Conservation (phyloP, 2,329 filamentous ascomycete species). For the Cadophora sp. region DNA sequence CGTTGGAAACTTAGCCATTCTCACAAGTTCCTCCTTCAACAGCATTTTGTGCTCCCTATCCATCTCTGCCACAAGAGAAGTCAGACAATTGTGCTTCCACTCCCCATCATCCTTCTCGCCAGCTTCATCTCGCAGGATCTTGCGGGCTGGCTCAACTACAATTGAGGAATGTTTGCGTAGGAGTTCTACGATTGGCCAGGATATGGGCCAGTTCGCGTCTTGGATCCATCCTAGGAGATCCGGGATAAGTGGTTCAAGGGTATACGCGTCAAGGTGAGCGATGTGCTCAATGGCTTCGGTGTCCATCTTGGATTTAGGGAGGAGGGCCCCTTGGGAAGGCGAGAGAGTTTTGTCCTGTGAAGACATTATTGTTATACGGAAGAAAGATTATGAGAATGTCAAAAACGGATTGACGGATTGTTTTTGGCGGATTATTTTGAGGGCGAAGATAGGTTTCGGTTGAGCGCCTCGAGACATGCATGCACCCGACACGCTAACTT, state of each 20-base stretch:
- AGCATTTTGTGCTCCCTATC: constrained; percentile 47
- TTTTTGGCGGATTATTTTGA: not conserved
- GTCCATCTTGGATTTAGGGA: constrained; percentile 12
- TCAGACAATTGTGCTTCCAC: constrained; percentile 20
- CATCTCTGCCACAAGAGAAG: constrained; percentile 12
- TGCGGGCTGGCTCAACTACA: not conserved
- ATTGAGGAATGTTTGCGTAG: constrained; percentile 10
- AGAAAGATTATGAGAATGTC: too few species aligned
- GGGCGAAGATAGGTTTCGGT: not conserved
- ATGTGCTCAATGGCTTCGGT: not conserved
- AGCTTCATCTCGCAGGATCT: constrained; percentile 13
- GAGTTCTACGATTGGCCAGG: not conserved
- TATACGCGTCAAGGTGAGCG: not conserved
- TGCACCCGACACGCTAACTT: not conserved
- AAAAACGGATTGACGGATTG: not conserved
- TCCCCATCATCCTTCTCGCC: constrained; percentile 14
- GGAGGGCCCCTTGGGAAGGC: not conserved
- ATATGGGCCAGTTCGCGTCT: constrained; percentile 23
- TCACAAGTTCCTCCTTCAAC: constrained; percentile 53
- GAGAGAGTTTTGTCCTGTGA: not conserved
- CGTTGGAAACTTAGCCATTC: constrained; percentile 66
- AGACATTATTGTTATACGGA: not conserved
- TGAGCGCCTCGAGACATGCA: not conserved
- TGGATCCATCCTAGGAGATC: constrained; percentile 22
- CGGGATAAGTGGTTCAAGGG: constrained; percentile 4